Conservation (phyloP, 805 yeast genomes). For the Barnettozyma wickerhamii region DNA sequence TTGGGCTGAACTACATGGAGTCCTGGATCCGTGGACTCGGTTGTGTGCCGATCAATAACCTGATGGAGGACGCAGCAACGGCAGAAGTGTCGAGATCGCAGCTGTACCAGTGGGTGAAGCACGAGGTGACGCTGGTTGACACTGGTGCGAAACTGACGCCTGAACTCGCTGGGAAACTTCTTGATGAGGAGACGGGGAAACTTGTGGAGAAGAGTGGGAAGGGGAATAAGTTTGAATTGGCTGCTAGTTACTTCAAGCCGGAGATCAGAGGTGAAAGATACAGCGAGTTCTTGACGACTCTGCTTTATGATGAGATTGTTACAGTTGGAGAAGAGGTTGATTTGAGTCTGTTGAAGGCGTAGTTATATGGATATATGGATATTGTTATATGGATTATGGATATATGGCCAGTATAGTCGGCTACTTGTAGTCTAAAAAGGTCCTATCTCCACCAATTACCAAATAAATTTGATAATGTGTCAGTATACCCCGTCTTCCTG, state of each 20-base stretch:
- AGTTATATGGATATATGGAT: too few species aligned
- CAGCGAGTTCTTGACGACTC: constrained; percentile 71
- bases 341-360: constrained; percentile 18
- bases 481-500: too few species aligned
- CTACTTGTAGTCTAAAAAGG: too few species aligned
- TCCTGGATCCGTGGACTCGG: constrained; percentile 84
- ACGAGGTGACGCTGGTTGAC: constrained; percentile 55
- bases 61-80: constrained; percentile 90
- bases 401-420: too few species aligned
- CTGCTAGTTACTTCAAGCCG: constrained; percentile 64
- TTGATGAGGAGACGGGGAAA: constrained; percentile 59
- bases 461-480: too few species aligned
- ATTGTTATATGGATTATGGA: too few species aligned
- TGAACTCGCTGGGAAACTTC: constrained; percentile 49
- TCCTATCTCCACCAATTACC: too few species aligned
- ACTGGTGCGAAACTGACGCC: constrained; percentile 56
- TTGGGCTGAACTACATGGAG: constrained; percentile 78
- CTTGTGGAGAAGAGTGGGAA: constrained; percentile 38
- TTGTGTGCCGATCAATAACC: constrained; percentile 79
- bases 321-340: constrained; percentile 28
- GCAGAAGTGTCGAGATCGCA: constrained; percentile 85
- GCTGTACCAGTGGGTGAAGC: constrained; percentile 80
- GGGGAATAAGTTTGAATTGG: constrained; percentile 62
- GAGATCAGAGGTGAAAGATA: constrained; percentile 69
- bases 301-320: constrained; percentile 64